Conservation (phyloP, 345 rosid genomes). For the Syzygium oleosum region DNA sequence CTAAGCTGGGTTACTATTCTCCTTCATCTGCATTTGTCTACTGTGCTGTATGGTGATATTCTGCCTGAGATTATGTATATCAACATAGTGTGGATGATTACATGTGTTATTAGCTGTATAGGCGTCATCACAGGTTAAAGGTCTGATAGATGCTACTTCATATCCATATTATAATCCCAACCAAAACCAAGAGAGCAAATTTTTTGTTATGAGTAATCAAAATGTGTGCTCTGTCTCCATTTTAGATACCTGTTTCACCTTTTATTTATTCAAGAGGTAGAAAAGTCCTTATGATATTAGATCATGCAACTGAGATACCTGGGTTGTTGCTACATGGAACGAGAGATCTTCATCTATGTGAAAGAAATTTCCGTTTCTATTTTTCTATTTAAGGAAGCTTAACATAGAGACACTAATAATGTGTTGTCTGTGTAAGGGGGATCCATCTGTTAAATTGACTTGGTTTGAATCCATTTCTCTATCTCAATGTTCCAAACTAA, state of each 20-base stretch:
- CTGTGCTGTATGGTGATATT: not conserved
- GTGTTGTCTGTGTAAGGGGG: not conserved
- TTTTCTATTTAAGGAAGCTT: not conserved
- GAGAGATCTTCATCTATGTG: not conserved
- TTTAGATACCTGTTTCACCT: not conserved
- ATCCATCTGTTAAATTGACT: not conserved
- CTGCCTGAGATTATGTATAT: not conserved
- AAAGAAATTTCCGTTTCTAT: not conserved
- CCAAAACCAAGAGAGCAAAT: not conserved
- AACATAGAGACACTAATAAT: not conserved
- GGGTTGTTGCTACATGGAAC: not conserved
- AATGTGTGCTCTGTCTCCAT: not conserved
- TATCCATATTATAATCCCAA: not conserved
- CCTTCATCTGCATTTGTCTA: not conserved
- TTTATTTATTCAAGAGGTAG: not conserved
- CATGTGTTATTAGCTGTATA: not conserved
- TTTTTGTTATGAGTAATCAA: not conserved
- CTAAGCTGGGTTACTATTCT: not conserved
- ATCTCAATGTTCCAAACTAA: not conserved
- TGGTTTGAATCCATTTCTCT: not conserved
- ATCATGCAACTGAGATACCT: not conserved
- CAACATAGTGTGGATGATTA: not conserved
- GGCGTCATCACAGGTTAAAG: not conserved
- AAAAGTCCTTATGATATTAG: not conserved
- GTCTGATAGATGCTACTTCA: not conserved